phyloP scores from a whole-genome alignment of 2,329 filamentous ascomycete genomes.

The Acarospora socialis region DNA sequence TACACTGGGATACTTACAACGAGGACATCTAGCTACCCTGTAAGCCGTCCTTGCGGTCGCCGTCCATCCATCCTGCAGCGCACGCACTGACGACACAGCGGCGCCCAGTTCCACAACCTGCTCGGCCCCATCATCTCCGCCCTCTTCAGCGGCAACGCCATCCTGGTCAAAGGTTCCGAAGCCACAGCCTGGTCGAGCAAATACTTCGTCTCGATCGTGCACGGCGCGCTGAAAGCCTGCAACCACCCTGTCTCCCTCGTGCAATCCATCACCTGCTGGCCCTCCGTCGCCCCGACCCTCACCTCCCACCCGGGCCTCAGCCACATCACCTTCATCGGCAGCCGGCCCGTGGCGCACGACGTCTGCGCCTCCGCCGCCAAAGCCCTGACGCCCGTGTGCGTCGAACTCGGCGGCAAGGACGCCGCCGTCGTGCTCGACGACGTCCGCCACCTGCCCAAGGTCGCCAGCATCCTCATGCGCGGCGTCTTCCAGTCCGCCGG shows the following conservation, averaged over 20 bases:
- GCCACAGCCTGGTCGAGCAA: slow-evolving; percentile 83
- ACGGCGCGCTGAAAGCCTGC: slow-evolving; percentile 65
- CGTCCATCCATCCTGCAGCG: not conserved
- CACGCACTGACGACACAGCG: slow-evolving; percentile 3
- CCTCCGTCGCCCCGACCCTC: slow-evolving; percentile 62
- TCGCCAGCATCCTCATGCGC: slow-evolving; percentile 72
- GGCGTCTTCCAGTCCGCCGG: slow-evolving; percentile 91
- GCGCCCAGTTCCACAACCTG: slow-evolving; percentile 83
- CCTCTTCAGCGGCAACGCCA: slow-evolving; percentile 79
- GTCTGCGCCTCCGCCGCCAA: slow-evolving; percentile 79
- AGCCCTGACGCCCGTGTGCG: slow-evolving; percentile 70
- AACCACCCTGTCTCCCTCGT: slow-evolving; percentile 71
- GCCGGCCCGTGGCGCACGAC: slow-evolving; percentile 68
- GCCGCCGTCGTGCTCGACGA: slow-evolving; percentile 82
- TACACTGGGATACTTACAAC: not conserved
- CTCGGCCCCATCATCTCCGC: slow-evolving; percentile 81
- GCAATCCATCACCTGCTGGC: slow-evolving; percentile 79
- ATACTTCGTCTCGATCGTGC: slow-evolving; percentile 69
- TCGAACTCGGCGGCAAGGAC: slow-evolving; percentile 92
- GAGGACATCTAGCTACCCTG: slow-evolving; percentile 26
- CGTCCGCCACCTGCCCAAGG: slow-evolving; percentile 51
- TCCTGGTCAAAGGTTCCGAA: slow-evolving; percentile 89
- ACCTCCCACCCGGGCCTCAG: slow-evolving; percentile 66
- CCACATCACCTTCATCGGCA: slow-evolving; percentile 95
- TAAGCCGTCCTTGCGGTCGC: slow-evolving; percentile 15